Evolutionary conservation across 208 protist genomes (phyloP).

Genomic region (Lotmaria passim): DNA sequence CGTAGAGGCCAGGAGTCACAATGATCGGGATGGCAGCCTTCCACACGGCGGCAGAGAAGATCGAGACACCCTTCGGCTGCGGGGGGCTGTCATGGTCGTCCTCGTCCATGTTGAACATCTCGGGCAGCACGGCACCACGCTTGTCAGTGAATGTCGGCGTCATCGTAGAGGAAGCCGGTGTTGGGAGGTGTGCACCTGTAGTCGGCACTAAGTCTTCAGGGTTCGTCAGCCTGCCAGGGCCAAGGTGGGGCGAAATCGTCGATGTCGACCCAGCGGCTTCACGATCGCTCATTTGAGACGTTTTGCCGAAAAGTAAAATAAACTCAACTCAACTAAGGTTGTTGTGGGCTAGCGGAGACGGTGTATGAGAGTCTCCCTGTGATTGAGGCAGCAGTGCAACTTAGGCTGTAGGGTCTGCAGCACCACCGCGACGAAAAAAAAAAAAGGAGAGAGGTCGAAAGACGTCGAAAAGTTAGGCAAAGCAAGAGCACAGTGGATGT

Average conservation of each 20-base stretch:
- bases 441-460: not conserved
- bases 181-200: not conserved
- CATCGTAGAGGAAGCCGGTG: not conserved
- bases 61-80: not conserved
- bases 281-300: not conserved
- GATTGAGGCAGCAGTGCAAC: not conserved
- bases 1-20: conserved; percentile 27
- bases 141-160: not conserved
- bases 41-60: conserved; percentile 3
- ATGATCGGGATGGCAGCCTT: conserved; percentile 40
- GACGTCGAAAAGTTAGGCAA: too few relatives aligned
- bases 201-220: too few relatives aligned
- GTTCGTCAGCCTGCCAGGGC: not conserved
- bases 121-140: conserved; percentile 1
- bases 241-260: not conserved
- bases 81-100: not conserved
- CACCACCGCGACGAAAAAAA: not conserved
- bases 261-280: not conserved
- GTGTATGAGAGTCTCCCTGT: not conserved
- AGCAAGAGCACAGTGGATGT: too few relatives aligned
- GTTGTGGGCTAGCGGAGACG: not conserved
- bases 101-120: not conserved
- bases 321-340: too few relatives aligned
- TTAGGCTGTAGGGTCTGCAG: too few relatives aligned
- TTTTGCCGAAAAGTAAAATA: too few relatives aligned